phyloP scores from a whole-genome alignment of 2,329 filamentous ascomycete genomes.

The Chrysosphaeria jannelii region DNA sequence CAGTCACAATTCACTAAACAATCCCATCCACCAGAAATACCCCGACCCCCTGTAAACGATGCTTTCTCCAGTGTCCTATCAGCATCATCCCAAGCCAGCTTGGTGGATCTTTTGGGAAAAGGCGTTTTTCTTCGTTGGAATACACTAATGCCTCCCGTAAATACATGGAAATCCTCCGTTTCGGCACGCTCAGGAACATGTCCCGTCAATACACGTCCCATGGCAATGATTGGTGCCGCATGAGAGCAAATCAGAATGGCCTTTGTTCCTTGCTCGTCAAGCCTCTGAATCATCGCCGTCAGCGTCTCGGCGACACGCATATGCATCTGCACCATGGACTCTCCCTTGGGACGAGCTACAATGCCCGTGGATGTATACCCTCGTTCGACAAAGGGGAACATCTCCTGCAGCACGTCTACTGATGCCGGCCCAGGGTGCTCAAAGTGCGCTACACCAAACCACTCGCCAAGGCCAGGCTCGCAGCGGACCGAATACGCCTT shows the following conservation, averaged over 20 bases:
- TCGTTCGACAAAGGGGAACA: constrained; percentile 26
- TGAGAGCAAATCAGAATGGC: constrained; percentile 64
- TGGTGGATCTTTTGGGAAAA: too few species aligned
- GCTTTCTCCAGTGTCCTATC: constrained; percentile 2
- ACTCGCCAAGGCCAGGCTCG: constrained; percentile 42
- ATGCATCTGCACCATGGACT: constrained; percentile 54
- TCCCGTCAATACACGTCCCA: constrained; percentile 59
- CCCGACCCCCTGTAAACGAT: constrained; percentile 25
- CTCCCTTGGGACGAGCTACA: constrained; percentile 40
- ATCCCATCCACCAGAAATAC: constrained; percentile 50
- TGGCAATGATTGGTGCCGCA: constrained; percentile 64
- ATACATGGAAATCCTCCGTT: constrained; percentile 57
- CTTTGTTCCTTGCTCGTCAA: constrained; percentile 38
- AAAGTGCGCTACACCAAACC: constrained; percentile 70
- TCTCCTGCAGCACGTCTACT: constrained; percentile 30
- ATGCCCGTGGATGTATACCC: constrained; percentile 27
- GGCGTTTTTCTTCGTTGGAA: constrained; percentile 12
- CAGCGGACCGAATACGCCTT: constrained; percentile 15
- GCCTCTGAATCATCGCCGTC: constrained; percentile 35
- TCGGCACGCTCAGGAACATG: constrained; percentile 38
- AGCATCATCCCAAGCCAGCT: constrained; percentile 4
- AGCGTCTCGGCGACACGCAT: constrained; percentile 45
- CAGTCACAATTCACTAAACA: constrained; percentile 43
- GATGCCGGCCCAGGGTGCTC: constrained; percentile 45
- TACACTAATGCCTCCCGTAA: constrained; percentile 51